These are phyloP conservation scores for Wickerhamiella kurtzmanii DNA, from an alignment of 805 yeast species.

Conservation along the genomic window DNA sequence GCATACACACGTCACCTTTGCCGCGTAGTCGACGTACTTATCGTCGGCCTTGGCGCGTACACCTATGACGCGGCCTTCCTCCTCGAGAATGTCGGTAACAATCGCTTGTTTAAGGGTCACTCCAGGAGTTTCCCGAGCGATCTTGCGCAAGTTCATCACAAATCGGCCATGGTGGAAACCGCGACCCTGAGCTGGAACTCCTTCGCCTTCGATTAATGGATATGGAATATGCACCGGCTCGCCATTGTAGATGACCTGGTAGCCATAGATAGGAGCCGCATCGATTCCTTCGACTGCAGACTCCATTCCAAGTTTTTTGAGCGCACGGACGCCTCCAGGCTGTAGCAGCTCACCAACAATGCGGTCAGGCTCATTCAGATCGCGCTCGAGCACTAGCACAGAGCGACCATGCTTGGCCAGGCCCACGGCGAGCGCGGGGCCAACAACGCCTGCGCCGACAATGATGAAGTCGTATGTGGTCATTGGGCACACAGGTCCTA, in stretches of 20 bases:
- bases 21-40: constrained; percentile 30
- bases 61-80: constrained; percentile 51
- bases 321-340: constrained; percentile 87
- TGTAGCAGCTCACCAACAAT: constrained; percentile 96
- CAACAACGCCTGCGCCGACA: constrained; percentile 98
- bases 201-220: constrained; percentile 29
- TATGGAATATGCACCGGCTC: constrained; percentile 50
- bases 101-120: constrained; percentile 73
- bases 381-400: constrained; percentile 70
- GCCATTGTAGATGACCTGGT: constrained; percentile 57
- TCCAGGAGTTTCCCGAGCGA: constrained; percentile 57
- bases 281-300: constrained; percentile 61
- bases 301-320: constrained; percentile 70
- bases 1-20: constrained; percentile 60
- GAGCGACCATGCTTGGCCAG: constrained; percentile 80
- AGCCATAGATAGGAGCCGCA: constrained; percentile 68
- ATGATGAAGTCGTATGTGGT: constrained; percentile 63
- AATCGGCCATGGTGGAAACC: constrained; percentile 92
- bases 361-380: constrained; percentile 85
- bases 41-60: constrained; percentile 34
- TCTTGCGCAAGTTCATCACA: constrained; percentile 55
- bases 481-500: background rate
- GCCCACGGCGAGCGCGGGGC: constrained; percentile 84
- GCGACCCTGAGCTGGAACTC: constrained; percentile 44
- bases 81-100: constrained; percentile 51